These are phyloP conservation scores for Penicillium sp. DNA, from an alignment of 2,329 filamentous ascomycete genomes.

Conservation along the genomic window DNA sequence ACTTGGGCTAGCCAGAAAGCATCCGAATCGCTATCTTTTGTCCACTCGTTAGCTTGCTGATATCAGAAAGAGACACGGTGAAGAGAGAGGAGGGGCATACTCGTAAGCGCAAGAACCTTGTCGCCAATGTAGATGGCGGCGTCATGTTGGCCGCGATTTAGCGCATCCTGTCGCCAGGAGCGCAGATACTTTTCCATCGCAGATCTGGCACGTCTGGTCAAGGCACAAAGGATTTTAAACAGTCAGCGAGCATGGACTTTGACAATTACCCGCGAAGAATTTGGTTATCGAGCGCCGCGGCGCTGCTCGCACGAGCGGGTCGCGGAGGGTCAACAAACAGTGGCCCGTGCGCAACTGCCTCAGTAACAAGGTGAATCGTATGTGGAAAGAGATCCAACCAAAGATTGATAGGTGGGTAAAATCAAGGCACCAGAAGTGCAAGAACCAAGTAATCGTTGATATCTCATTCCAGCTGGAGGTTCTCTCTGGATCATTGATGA, in stretches of 20 bases:
- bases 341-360: conserved; percentile 25
- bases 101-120: conserved; percentile 91
- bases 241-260: not conserved
- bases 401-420: not conserved
- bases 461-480: not conserved
- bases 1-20: conserved; percentile 98
- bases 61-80: not conserved
- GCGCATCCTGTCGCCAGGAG: conserved; percentile 91
- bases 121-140: conserved; percentile 96
- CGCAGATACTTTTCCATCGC: conserved; percentile 90
- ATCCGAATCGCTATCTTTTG: conserved; percentile 82
- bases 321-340: conserved; percentile 27
- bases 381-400: not conserved
- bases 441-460: not conserved
- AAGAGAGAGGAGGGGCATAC: conserved; percentile 51
- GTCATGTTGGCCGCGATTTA: conserved; percentile 95
- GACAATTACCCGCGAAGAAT: conserved; percentile 14
- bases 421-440: not conserved
- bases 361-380: not conserved
- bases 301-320: conserved; percentile 24
- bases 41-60: conserved; percentile 11
- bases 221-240: not conserved
- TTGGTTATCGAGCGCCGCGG: conserved; percentile 13
- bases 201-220: conserved; percentile 3
- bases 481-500: not conserved